Percentiles rank a stretch among this genome's conserved stretches.
Conservation (phyloP, 192 early-diverging fungal genomes). For the Podochytrium sp. region DNA sequence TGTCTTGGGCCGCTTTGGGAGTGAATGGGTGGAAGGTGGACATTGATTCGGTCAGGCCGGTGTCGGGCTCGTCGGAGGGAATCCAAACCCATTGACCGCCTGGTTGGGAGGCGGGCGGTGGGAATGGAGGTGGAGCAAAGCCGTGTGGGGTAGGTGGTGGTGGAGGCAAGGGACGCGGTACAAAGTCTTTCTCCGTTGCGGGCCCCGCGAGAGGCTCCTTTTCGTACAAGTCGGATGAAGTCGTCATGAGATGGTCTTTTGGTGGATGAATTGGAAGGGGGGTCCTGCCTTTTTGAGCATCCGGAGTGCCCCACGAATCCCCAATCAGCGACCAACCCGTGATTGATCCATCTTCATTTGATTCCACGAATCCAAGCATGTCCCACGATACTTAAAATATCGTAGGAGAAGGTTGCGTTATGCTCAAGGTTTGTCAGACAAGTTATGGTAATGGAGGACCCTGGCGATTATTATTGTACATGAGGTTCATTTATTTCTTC, state of each 20-base stretch:
- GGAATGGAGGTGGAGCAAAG: not conserved
- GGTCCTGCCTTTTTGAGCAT: not conserved
- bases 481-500: no score
- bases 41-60: not conserved
- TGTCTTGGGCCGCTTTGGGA: not conserved
- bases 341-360: not conserved
- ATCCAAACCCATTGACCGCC: not conserved
- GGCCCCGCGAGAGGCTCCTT: not conserved
- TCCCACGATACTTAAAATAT: not conserved
- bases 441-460: not conserved
- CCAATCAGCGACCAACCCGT: not conserved
- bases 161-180: no score
- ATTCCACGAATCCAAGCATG: not conserved
- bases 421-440: not conserved
- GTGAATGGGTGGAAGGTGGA: not conserved
- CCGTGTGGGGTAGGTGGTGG: no score
- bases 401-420: not conserved
- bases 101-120: not conserved
- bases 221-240: not conserved
- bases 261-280: not conserved
- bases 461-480: not conserved
- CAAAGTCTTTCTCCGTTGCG: not conserved
- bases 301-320: not conserved
- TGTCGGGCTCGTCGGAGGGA: not conserved
- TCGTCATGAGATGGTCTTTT: not conserved